phyloP scores from a whole-genome alignment of 306 rosid genomes.

The Spatholobus suberectus region DNA sequence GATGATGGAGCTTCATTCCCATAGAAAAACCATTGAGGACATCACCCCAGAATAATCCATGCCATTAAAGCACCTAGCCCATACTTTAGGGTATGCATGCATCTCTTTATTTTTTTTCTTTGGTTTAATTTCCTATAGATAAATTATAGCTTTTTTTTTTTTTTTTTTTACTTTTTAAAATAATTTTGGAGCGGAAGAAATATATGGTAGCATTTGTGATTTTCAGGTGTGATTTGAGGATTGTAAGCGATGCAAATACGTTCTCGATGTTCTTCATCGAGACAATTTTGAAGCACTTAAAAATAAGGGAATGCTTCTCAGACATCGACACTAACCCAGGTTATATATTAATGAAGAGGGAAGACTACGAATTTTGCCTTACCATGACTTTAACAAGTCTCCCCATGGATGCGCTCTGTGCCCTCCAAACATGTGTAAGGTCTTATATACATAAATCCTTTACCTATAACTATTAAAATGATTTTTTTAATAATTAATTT shows the following conservation, averaged over 20 bases:
- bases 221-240: constrained; percentile 79
- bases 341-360: constrained; percentile 62
- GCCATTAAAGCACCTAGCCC: constrained; percentile 67
- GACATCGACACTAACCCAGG: constrained; percentile 76
- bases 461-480: background rate
- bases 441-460: background rate
- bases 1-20: constrained; percentile 72
- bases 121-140: background rate
- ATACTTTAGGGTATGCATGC: constrained; percentile 52
- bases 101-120: background rate
- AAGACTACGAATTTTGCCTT: constrained; percentile 57
- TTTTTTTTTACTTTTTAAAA: too few species aligned
- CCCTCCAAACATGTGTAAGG: constrained; percentile 93
- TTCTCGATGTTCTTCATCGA: constrained; percentile 77
- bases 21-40: constrained; percentile 60
- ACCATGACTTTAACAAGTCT: constrained; percentile 51
- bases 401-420: constrained; percentile 63
- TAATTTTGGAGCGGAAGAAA: background rate
- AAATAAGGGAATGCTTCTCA: constrained; percentile 64
- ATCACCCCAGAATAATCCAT: constrained; percentile 62
- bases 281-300: constrained; percentile 69
- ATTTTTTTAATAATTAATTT: too few species aligned
- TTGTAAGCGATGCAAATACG: constrained; percentile 81
- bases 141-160: too few species aligned
- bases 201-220: background rate